A percentile compares a stretch with the other conserved stretches of the same genome.
Conservation (phyloP, 2,329 filamentous ascomycete species). For the Botrytis squamosa region DNA sequence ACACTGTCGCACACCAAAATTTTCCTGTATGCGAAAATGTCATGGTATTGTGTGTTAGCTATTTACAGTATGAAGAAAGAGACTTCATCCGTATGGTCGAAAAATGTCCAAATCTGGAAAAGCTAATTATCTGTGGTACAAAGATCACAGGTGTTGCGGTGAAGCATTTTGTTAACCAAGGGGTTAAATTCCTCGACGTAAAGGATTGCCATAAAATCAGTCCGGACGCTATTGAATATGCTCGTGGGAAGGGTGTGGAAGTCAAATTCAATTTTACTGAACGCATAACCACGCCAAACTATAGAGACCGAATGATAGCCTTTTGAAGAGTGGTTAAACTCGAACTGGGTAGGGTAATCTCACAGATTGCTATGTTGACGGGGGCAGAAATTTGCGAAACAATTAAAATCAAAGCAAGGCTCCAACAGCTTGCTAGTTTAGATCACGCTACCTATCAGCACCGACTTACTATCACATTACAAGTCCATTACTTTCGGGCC, state of each 20-base stretch:
- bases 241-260: slow-evolving; percentile 33
- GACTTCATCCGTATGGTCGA: slow-evolving; percentile 28
- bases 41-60: slow-evolving; percentile 30
- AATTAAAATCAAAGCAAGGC: neutral
- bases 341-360: neutral
- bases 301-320: neutral
- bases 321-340: neutral
- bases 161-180: slow-evolving; percentile 36
- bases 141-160: slow-evolving; percentile 40
- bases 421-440: neutral
- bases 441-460: neutral
- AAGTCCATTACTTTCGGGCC: neutral
- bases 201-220: slow-evolving; percentile 32
- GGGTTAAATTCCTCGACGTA: slow-evolving; percentile 34
- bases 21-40: slow-evolving; percentile 32
- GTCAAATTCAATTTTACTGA: slow-evolving; percentile 29
- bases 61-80: slow-evolving; percentile 26
- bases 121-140: slow-evolving; percentile 33
- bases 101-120: slow-evolving; percentile 34
- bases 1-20: neutral
- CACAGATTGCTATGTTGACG: neutral
- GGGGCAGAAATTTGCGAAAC: neutral
- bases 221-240: slow-evolving; percentile 39
- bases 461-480: neutral
- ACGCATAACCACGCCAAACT: neutral